Conservation (phyloP, 1,284 basidiomycete species). For the Kwoniella shivajii region DNA sequence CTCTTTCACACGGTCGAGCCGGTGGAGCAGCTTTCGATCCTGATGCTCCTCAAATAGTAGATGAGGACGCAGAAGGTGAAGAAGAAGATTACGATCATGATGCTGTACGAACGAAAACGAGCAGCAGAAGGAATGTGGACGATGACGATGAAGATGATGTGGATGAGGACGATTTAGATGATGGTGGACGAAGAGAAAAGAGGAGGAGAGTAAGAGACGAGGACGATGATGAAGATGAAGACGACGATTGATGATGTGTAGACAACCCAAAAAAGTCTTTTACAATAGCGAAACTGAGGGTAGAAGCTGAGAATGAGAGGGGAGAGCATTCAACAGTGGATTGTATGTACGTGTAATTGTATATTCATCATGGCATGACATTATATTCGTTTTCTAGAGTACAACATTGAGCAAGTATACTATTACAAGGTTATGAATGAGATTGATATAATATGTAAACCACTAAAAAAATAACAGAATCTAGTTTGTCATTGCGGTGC, state of each 20-base stretch:
- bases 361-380: constrained; percentile 2
- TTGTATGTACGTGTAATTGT: constrained; percentile 2
- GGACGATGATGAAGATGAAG: constrained; percentile 33
- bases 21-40: constrained; percentile 26
- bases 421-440: neutral
- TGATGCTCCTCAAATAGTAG: constrained; percentile 21
- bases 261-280: neutral
- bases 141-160: constrained; percentile 61
- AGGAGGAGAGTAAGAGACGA: constrained; percentile 23
- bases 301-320: neutral
- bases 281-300: neutral
- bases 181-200: constrained; percentile 16
- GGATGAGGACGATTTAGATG: constrained; percentile 23
- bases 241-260: constrained; percentile 6
- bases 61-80: constrained; percentile 23
- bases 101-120: constrained; percentile 63
- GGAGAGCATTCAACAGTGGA: neutral
- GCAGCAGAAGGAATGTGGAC: constrained; percentile 5
- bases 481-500: neutral
- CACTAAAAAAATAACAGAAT: neutral
- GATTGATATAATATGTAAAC: neutral
- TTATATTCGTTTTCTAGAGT: neutral
- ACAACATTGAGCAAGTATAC: neutral
- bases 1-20: constrained; percentile 30
- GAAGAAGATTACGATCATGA: constrained; percentile 16